A percentile compares a stretch with the other conserved stretches of the same genome.
phyloP scores from a whole-genome alignment of 495 filamentous ascomycete genomes.

The Penicillium alfredii region DNA sequence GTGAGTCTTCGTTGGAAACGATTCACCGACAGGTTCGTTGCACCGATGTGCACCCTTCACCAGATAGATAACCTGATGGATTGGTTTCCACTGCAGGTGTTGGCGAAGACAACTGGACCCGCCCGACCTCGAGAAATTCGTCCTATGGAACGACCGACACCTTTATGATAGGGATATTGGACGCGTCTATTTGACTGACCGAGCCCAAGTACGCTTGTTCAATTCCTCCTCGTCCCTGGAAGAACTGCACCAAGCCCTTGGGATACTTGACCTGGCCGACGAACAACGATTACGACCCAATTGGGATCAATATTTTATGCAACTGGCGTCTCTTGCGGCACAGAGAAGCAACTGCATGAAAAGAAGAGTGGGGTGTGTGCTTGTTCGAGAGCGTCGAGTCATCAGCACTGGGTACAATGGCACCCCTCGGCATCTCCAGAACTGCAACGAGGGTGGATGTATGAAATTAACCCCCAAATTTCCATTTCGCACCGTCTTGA shows the following conservation, averaged over 20 bases:
- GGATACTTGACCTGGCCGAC: slow-evolving; percentile 65
- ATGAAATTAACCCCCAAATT: slow-evolving; percentile 13
- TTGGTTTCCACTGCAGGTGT: slow-evolving; percentile 30
- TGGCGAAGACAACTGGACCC: slow-evolving; percentile 33
- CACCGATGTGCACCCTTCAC: too few relatives aligned
- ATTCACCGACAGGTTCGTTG: slow-evolving; percentile 49
- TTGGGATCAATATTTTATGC: slow-evolving; percentile 99
- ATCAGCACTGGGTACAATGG: slow-evolving; percentile 98
- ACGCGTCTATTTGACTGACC: slow-evolving; percentile 64
- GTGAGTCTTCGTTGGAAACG: slow-evolving; percentile 75
- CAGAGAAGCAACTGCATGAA: slow-evolving; percentile 98
- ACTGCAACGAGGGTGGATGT: slow-evolving; percentile 95
- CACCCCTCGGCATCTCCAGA: slow-evolving; percentile 75
- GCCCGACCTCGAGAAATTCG: slow-evolving; percentile 71
- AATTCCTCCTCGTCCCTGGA: slow-evolving; percentile 70
- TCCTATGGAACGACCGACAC: slow-evolving; percentile 65
- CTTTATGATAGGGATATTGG: slow-evolving; percentile 64
- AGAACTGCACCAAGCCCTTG: slow-evolving; percentile 62
- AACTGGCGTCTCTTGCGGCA: slow-evolving; percentile 83
- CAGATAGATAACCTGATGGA: neutral
- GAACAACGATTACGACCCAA: slow-evolving; percentile 77
- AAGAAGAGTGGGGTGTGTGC: slow-evolving; percentile 85
- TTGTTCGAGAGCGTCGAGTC: slow-evolving; percentile 83
- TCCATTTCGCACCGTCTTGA: too few relatives aligned
- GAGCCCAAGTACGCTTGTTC: slow-evolving; percentile 75